phyloP scores from a whole-genome alignment of 208 protist genomes.

The Strigomonas galati region DNA sequence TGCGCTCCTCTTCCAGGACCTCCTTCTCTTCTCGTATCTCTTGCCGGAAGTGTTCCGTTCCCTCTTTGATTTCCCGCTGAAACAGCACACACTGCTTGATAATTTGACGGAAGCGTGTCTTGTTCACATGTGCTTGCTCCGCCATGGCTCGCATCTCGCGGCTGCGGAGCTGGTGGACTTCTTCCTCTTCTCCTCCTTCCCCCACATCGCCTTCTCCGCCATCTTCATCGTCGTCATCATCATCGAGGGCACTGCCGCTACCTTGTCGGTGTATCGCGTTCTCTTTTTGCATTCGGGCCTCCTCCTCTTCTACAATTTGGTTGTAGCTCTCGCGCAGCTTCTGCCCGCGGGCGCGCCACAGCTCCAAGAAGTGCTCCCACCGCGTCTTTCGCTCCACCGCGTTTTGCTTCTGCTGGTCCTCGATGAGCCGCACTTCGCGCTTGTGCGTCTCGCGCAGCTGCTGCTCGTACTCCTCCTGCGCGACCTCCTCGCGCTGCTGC shows the following conservation, averaged over 20 bases:
- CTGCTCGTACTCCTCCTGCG: neutral
- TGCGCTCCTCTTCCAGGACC: neutral
- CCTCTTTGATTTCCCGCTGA: neutral
- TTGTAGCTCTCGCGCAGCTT: neutral
- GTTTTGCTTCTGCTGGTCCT: neutral
- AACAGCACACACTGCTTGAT: conserved; percentile 1
- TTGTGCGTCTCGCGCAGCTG: neutral
- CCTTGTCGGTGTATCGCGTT: no score
- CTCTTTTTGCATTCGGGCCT: no score
- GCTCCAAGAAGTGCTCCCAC: neutral
- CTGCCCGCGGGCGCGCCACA: neutral
- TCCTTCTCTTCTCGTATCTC: neutral
- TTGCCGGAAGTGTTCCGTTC: neutral
- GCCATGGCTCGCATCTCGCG: neutral
- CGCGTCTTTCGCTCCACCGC: neutral
- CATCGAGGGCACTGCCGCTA: no score
- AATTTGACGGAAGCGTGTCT: neutral
- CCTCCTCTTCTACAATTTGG: no score
- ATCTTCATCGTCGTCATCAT: neutral
- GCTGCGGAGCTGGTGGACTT: neutral
- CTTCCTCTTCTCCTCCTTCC: neutral
- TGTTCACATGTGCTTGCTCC: neutral
- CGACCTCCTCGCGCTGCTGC: neutral
- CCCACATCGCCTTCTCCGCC: neutral
- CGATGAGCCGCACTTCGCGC: neutral